Percentiles rank a stretch among this genome's conserved stretches.
Evolutionary conservation across 768 basidiomycete genomes (phyloP).

Genomic region (Boletellus sp.): DNA sequence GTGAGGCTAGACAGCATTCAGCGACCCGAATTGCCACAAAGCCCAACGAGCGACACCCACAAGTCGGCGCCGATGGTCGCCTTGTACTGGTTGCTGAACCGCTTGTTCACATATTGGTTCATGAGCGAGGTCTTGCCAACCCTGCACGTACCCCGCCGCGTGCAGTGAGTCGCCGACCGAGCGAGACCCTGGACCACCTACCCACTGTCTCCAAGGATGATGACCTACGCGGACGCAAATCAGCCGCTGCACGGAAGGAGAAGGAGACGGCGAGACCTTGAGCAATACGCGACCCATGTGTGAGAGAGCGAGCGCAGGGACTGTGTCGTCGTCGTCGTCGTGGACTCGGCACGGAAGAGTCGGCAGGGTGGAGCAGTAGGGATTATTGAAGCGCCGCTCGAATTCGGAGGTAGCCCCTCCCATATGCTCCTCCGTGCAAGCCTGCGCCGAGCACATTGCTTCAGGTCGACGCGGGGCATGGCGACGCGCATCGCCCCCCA

Average conservation of each 20-base stretch:
- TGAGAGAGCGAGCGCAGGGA: conserved; percentile 4
- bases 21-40: conserved; percentile 4
- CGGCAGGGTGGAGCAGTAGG: conserved; percentile 12
- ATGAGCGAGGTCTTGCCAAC: conserved; percentile 99
- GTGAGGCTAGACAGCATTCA: conserved; percentile 60
- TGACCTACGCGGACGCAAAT: conserved; percentile 58
- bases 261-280: conserved; percentile 52
- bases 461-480: conserved; percentile 21
- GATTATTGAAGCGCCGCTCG: conserved; percentile 24
- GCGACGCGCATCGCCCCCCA: conserved; percentile 31
- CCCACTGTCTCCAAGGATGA: conserved; percentile 98
- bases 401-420: conserved; percentile 1
- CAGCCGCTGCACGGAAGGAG: conserved; percentile 3
- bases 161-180: conserved; percentile 8
- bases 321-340: too few species aligned
- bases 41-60: conserved; percentile 45
- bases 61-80: conserved; percentile 98
- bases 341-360: conserved; percentile 7
- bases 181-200: conserved; percentile 35
- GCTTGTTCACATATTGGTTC: conserved; percentile 99
- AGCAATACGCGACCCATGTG: conserved; percentile 82
- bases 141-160: conserved; percentile 38
- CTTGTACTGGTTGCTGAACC: conserved; percentile 99
- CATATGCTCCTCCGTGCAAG: neutral
- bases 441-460: too few species aligned